These are phyloP conservation scores for Hippophae gyantsensis DNA, from an alignment of 306 rosid species.

Conservation along the genomic window DNA sequence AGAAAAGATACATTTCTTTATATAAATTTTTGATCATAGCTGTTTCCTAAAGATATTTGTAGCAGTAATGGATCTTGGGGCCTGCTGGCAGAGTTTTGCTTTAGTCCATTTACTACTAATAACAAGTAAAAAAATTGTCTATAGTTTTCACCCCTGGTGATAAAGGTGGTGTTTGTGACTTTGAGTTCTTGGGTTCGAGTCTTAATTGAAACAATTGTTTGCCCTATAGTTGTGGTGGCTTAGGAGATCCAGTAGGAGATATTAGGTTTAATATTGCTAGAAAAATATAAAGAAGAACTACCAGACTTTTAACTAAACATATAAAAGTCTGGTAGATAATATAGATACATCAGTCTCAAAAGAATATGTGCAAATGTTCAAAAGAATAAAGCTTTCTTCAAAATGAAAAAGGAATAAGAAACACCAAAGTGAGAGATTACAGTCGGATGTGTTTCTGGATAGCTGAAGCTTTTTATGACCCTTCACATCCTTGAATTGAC, in stretches of 20 bases:
- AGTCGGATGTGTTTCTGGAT: neutral
- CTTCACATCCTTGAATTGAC: neutral
- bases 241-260: too few relatives aligned
- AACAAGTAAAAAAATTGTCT: neutral
- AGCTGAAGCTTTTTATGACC: neutral
- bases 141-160: too few relatives aligned
- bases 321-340: neutral
- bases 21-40: neutral
- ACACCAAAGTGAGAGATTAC: neutral
- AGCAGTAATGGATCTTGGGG: neutral
- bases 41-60: neutral
- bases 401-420: neutral
- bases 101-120: neutral
- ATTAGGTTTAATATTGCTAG: too few relatives aligned
- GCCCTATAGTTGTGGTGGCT: too few relatives aligned
- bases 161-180: too few relatives aligned
- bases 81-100: neutral
- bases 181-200: too few relatives aligned
- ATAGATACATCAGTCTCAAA: neutral
- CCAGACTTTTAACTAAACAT: neutral
- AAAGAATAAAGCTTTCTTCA: neutral
- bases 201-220: too few relatives aligned
- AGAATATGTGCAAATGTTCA: neutral
- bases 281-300: neutral
- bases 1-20: neutral